These are phyloP conservation scores for Clonostachys rosea DNA, from an alignment of 2,329 filamentous ascomycete genomes.

Conservation along the genomic window DNA sequence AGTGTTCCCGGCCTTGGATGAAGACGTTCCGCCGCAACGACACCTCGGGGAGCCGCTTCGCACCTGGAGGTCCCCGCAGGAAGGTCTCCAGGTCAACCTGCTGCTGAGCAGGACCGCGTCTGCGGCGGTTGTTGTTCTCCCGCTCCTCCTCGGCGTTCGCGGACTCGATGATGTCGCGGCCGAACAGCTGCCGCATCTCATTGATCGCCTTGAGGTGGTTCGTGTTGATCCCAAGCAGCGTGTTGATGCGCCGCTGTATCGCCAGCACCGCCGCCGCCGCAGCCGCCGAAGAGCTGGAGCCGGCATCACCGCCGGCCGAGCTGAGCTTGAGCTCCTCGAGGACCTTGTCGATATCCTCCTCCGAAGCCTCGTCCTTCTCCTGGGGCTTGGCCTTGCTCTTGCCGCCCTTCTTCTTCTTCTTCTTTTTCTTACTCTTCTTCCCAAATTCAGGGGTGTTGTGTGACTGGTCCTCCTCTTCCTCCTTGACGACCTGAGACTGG, in stretches of 20 bases:
- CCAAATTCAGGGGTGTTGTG: slow-evolving; percentile 5
- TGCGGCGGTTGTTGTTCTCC: slow-evolving; percentile 23
- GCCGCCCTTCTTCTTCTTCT: slow-evolving; percentile 29
- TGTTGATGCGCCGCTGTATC: slow-evolving; percentile 19
- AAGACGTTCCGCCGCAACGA: slow-evolving; percentile 76
- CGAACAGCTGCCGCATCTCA: slow-evolving; percentile 73
- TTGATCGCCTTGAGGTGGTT: slow-evolving; percentile 80
- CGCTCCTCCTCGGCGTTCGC: slow-evolving; percentile 44
- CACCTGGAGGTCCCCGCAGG: slow-evolving; percentile 47
- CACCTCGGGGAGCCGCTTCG: slow-evolving; percentile 62
- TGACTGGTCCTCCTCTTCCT: slow-evolving; percentile 22
- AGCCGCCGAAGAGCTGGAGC: slow-evolving; percentile 1
- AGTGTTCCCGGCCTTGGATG: slow-evolving; percentile 80
- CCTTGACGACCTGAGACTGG: background rate
- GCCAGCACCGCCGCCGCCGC: slow-evolving; percentile 1
- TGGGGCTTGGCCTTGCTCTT: slow-evolving; percentile 13
- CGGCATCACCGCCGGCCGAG: slow-evolving; percentile 1
- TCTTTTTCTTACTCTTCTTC: slow-evolving; percentile 33
- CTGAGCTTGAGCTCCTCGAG: slow-evolving; percentile 42
- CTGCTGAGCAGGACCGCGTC: slow-evolving; percentile 30
- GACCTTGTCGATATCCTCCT: slow-evolving; percentile 53
- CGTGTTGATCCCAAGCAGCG: slow-evolving; percentile 48
- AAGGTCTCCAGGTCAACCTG: slow-evolving; percentile 55
- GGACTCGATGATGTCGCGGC: slow-evolving; percentile 51
- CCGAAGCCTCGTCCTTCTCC: slow-evolving; percentile 6